Evolutionary conservation across 169 alveolate species (phyloP).

Genomic region (Cystoisospora suis): DNA sequence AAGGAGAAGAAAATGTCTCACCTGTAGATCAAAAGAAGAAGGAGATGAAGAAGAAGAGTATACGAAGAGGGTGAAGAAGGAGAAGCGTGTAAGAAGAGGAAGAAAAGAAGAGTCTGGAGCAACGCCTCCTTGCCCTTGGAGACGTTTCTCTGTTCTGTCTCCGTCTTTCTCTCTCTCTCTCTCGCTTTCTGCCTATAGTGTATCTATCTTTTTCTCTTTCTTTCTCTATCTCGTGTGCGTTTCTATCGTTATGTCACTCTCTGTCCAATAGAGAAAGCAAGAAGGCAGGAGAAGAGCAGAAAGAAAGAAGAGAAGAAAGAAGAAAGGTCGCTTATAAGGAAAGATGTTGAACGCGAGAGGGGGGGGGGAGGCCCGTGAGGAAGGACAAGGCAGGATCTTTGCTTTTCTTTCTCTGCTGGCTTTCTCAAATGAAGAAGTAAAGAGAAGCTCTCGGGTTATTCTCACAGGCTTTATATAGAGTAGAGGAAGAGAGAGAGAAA

Average conservation of each 20-base stretch:
- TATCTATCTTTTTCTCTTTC: no score
- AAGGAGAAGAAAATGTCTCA: not conserved
- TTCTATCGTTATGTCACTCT: no score
- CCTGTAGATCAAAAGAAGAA: not conserved
- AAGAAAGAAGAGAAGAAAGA: not conserved
- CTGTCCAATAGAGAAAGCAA: not conserved
- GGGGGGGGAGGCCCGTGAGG: not conserved
- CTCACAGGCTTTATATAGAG: no score
- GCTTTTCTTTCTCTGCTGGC: no score
- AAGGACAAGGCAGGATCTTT: no score
- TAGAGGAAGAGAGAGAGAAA: no score
- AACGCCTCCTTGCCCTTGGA: not conserved
- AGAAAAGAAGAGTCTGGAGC: not conserved
- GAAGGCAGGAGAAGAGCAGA: not conserved
- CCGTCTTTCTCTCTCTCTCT: no score
- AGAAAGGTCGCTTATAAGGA: not conserved
- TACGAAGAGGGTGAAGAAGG: not conserved
- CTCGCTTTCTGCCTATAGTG: no score
- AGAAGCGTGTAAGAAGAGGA: not conserved
- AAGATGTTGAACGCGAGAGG: not conserved
- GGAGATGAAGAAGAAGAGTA: not conserved
- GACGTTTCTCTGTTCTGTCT: not conserved
- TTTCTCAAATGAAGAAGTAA: no score
- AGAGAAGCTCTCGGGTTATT: no score
- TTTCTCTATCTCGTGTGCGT: no score